Conservation (phyloP, 805 yeast genomes). For the Tetrapisispora fleetii region DNA sequence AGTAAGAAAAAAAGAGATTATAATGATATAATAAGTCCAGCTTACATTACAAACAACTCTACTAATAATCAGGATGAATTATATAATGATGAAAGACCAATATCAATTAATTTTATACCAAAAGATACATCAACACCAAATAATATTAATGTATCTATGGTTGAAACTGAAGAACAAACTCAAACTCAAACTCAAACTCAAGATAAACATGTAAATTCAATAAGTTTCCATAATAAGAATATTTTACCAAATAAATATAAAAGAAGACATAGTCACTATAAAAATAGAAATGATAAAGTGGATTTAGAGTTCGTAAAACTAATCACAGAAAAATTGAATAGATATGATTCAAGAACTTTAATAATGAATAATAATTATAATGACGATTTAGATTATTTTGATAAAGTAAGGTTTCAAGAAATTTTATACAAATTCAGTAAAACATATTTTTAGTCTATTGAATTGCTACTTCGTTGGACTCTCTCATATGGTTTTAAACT, state of each 20-base stretch:
- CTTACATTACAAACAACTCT: neutral
- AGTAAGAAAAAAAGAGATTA: neutral
- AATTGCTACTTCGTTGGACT: no score
- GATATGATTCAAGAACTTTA: conserved; percentile 9
- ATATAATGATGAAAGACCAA: neutral
- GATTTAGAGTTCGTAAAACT: conserved; percentile 7
- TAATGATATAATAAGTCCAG: neutral
- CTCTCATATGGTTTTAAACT: no score
- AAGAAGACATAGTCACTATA: neutral
- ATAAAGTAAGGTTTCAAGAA: conserved; percentile 28
- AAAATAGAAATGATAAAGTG: neutral
- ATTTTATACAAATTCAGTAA: conserved; percentile 27
- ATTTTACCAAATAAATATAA: neutral
- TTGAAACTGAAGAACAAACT: neutral
- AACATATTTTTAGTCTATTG: conserved; percentile 16
- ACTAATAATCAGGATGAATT: neutral
- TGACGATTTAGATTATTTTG: conserved; percentile 19
- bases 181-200: neutral
- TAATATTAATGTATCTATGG: neutral
- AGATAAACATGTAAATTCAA: neutral
- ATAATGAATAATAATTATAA: neutral
- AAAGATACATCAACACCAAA: neutral
- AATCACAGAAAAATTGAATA: conserved; percentile 14
- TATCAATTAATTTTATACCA: neutral
- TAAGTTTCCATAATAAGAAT: neutral